Conservation (phyloP, 345 rosid genomes). For the Cochlearia excelsa region DNA sequence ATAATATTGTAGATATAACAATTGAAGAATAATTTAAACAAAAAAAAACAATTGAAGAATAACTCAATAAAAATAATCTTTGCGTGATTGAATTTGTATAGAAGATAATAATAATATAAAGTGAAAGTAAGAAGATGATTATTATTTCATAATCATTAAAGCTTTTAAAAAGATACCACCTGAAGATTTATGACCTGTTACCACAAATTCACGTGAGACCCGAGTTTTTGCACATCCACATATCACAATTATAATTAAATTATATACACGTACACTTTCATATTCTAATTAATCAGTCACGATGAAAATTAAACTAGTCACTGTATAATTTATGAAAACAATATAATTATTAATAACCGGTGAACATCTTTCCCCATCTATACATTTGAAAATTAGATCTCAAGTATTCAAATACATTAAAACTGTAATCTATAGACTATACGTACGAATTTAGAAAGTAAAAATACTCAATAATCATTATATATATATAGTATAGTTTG, state of each 20-base stretch:
- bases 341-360: not conserved
- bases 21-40: not conserved
- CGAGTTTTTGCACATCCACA: slow-evolving; percentile 13
- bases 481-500: not conserved
- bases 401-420: not conserved
- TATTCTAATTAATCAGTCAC: slow-evolving; percentile 2
- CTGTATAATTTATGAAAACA: too few species aligned
- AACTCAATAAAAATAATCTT: not conserved
- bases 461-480: slow-evolving; percentile 2
- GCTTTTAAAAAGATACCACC: slow-evolving; percentile 34
- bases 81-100: slow-evolving; percentile 14
- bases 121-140: slow-evolving; percentile 13
- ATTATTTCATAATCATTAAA: slow-evolving; percentile 14
- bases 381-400: slow-evolving; percentile 39
- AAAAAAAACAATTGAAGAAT: too few species aligned
- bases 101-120: slow-evolving; percentile 6
- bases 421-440: not conserved
- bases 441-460: slow-evolving; percentile 1
- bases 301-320: too few species aligned
- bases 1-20: too few species aligned
- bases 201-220: slow-evolving; percentile 25
- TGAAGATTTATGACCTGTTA: slow-evolving; percentile 32
- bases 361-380: slow-evolving; percentile 18
- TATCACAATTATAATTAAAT: not conserved
- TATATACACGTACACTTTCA: not conserved